A percentile compares a stretch with the other conserved stretches of the same genome.
phyloP scores from a whole-genome alignment of 2,329 filamentous ascomycete species.

The Podosphaera aphanis region DNA sequence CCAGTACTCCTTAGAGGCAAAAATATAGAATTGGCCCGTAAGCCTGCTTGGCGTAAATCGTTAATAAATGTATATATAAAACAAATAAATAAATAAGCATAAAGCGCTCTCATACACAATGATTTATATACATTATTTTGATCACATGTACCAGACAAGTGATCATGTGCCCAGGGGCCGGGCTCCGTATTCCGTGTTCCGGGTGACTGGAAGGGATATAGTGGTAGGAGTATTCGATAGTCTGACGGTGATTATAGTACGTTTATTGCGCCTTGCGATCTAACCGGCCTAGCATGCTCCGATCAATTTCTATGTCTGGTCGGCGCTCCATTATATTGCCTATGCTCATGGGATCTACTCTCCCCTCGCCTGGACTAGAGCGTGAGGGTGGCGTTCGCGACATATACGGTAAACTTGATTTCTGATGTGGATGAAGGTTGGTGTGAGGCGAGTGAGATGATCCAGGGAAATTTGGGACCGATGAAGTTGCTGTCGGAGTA shows the following conservation, averaged over 20 bases:
- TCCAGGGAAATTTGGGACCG: conserved; percentile 13
- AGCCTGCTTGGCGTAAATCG: too few relatives aligned
- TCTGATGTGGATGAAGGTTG: conserved; percentile 10
- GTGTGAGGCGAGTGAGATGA: conserved; percentile 14
- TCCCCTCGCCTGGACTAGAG: conserved; percentile 11
- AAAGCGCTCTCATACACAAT: too few relatives aligned
- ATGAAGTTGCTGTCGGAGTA: conserved; percentile 9
- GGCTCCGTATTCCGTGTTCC: background rate
- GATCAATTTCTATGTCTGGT: conserved; percentile 15
- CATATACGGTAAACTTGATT: conserved; percentile 10
- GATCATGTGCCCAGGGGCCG: background rate
- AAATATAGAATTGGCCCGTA: too few relatives aligned
- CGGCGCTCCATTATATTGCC: conserved; percentile 15
- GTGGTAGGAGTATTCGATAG: too few relatives aligned
- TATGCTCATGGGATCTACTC: conserved; percentile 15
- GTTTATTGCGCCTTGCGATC: conserved; percentile 9
- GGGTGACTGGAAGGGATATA: too few relatives aligned
- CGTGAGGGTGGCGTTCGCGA: conserved; percentile 13
- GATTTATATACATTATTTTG: background rate
- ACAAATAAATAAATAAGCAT: too few relatives aligned
- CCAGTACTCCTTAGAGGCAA: too few relatives aligned
- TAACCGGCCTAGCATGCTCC: conserved; percentile 14
- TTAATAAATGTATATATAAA: too few relatives aligned
- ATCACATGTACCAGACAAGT: background rate
- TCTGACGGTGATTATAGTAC: too few relatives aligned